Evolutionary conservation across 2,329 filamentous ascomycete genomes (phyloP).

Genomic region (Talaromyces sp.): DNA sequence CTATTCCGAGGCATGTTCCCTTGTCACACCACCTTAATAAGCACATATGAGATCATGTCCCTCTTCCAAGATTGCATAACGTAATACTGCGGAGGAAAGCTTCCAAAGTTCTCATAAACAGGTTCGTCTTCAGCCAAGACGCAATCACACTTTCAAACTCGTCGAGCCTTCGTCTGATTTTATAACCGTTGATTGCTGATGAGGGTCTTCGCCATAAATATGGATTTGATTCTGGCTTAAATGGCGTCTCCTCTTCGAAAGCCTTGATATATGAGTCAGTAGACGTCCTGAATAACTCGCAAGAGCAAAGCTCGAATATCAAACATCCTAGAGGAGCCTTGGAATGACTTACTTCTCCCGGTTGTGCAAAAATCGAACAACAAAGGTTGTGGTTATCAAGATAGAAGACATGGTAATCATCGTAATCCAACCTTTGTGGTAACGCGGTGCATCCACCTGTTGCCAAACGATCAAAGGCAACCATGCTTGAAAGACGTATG

Average conservation of each 20-base stretch:
- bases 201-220: background rate
- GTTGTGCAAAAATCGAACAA: slow-evolving; percentile 45
- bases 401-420: slow-evolving; percentile 46
- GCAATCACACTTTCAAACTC: slow-evolving; percentile 4
- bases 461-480: slow-evolving; percentile 63
- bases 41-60: background rate
- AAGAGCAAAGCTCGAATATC: too few species aligned
- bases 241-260: background rate
- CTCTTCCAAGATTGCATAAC: background rate
- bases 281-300: too few species aligned
- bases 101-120: background rate
- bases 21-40: too few species aligned
- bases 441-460: slow-evolving; percentile 57
- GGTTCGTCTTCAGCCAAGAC: background rate
- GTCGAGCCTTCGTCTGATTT: background rate
- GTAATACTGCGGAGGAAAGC: background rate
- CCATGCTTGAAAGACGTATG: slow-evolving; percentile 66
- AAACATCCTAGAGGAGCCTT: too few species aligned
- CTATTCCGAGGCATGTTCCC: too few species aligned
- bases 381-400: slow-evolving; percentile 49
- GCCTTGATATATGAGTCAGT: background rate
- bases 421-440: slow-evolving; percentile 57
- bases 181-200: background rate
- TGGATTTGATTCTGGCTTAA: background rate
- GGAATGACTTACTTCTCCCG: slow-evolving; percentile 29